Evolutionary conservation across 2,329 filamentous ascomycete species (phyloP).

Genomic region (Colletotrichum godetiae): DNA sequence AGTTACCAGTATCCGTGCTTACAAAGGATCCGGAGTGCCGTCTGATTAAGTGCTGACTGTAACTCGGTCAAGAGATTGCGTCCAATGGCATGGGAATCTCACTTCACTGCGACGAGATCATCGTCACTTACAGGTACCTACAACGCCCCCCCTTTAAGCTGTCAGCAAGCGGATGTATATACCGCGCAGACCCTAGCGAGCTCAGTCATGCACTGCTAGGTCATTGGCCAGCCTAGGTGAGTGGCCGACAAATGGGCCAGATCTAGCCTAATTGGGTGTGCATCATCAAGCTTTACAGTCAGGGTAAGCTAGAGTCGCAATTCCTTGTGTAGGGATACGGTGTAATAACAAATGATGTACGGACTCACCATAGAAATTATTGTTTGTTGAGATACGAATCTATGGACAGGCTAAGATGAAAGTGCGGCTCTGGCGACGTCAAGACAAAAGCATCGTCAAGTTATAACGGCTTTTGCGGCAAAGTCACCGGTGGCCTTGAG

Average conservation of each 20-base stretch:
- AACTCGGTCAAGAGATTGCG: not conserved
- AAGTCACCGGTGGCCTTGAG: not conserved
- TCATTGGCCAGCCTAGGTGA: not conserved
- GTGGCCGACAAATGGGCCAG: not conserved
- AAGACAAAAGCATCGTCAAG: not conserved
- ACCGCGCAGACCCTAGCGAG: not conserved
- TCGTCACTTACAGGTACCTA: not conserved
- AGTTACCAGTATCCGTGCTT: not conserved
- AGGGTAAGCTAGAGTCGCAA: no score
- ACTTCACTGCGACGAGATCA: not conserved
- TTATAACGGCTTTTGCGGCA: not conserved
- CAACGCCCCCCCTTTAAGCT: not conserved
- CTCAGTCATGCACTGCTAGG: not conserved
- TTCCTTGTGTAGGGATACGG: no score
- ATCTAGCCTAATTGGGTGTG: not conserved
- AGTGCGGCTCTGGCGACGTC: not conserved
- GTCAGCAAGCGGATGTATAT: not conserved
- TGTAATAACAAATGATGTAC: no score
- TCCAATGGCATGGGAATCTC: not conserved
- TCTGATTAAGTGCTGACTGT: slow-evolving; percentile 14
- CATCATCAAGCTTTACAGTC: not conserved
- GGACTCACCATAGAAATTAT: not conserved
- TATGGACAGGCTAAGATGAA: not conserved
- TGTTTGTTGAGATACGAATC: not conserved
- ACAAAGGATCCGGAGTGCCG: not conserved